Percentiles rank a stretch among this genome's conserved stretches.
phyloP scores from a whole-genome alignment of 768 basidiomycete species.

The Podaxis sp. region DNA sequence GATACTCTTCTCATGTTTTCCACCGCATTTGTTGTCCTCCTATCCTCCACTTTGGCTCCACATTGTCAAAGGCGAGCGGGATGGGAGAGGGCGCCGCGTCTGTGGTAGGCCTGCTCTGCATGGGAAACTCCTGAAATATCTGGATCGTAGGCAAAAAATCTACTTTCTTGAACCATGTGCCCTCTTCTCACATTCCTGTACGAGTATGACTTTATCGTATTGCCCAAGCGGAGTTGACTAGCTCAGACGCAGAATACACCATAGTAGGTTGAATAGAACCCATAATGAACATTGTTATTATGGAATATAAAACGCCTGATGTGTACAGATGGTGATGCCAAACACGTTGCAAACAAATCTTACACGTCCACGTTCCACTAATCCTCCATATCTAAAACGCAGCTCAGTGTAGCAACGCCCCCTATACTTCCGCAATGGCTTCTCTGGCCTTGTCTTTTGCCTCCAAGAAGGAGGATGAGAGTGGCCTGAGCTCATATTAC shows the following conservation, averaged over 20 bases:
- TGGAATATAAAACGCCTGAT: neutral
- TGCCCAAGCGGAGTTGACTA: slow-evolving; percentile 4
- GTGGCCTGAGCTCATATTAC: slow-evolving; percentile 86
- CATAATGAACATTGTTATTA: slow-evolving; percentile 4
- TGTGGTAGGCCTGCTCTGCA: slow-evolving; percentile 19
- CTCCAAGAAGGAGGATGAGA: slow-evolving; percentile 97
- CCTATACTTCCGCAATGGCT: slow-evolving; percentile 35
- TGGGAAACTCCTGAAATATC: neutral
- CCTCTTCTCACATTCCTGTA: neutral
- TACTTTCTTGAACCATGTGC: neutral
- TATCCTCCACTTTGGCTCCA: slow-evolving; percentile 54
- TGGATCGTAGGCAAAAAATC: slow-evolving; percentile 9
- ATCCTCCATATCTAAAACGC: slow-evolving; percentile 16
- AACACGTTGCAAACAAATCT: slow-evolving; percentile 39
- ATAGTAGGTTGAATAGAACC: slow-evolving; percentile 8
- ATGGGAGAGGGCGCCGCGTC: slow-evolving; percentile 73
- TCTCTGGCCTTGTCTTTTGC: slow-evolving; percentile 70
- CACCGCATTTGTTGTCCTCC: slow-evolving; percentile 62
- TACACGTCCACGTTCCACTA: slow-evolving; percentile 37
- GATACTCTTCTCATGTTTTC: slow-evolving; percentile 10
- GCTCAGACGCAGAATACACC: slow-evolving; percentile 10
- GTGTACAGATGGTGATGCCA: slow-evolving; percentile 22
- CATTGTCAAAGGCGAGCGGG: slow-evolving; percentile 55
- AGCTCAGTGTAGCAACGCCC: slow-evolving; percentile 16
- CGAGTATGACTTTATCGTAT: slow-evolving; percentile 8